These are phyloP conservation scores for Syzygium grande DNA, from an alignment of 345 rosid species.

Conservation along the genomic window DNA sequence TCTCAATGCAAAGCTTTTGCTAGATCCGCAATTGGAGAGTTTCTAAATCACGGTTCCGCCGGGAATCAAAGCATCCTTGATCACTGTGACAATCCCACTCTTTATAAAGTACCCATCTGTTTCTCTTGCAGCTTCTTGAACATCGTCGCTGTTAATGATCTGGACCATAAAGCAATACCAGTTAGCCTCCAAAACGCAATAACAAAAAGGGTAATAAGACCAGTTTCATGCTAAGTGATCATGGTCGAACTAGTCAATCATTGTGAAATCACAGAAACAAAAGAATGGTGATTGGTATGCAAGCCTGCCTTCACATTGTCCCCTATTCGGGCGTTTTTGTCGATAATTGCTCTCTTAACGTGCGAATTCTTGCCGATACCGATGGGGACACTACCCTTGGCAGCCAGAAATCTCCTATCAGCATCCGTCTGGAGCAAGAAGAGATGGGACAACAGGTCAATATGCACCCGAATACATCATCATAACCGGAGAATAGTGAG, in stretches of 20 bases:
- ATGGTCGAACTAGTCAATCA: background rate
- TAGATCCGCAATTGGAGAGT: background rate
- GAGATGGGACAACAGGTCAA: background rate
- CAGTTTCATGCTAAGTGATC: background rate
- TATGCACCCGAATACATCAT: background rate
- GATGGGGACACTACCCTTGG: constrained; percentile 87
- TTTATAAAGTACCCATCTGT: constrained; percentile 95
- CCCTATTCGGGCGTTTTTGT: constrained; percentile 92
- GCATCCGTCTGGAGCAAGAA: constrained; percentile 59
- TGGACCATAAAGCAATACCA: constrained; percentile 6
- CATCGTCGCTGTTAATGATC: constrained; percentile 75
- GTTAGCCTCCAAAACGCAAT: background rate
- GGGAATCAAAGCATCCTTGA: constrained; percentile 94
- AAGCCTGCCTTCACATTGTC: constrained; percentile 70
- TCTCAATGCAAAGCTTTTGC: background rate
- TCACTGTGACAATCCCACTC: constrained; percentile 92
- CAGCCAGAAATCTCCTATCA: constrained; percentile 73
- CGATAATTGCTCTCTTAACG: constrained; percentile 87
- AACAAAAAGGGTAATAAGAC: background rate
- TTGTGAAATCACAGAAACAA: background rate
- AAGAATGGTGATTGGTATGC: background rate
- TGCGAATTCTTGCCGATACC: constrained; percentile 86
- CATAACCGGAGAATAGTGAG: background rate
- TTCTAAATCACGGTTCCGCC: constrained; percentile 65
- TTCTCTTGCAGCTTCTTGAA: constrained; percentile 95